These are phyloP conservation scores for Pyrrhoderma lamaoense DNA, from an alignment of 1,284 basidiomycete genomes.

Conservation along the genomic window DNA sequence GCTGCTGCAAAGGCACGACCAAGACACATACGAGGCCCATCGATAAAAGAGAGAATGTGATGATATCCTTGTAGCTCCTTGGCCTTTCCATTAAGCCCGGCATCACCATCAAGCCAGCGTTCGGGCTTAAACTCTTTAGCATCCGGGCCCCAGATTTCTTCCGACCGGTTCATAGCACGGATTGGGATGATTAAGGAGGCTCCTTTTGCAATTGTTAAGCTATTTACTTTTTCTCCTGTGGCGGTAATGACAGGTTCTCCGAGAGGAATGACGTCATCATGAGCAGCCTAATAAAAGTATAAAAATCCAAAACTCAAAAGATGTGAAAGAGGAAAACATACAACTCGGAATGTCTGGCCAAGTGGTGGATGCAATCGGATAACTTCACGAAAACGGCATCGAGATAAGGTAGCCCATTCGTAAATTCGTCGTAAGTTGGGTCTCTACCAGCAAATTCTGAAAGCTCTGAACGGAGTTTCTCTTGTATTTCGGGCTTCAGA, in stretches of 20 bases:
- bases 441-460: conserved; percentile 18
- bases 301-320: not conserved
- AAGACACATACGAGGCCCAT: conserved; percentile 16
- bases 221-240: not conserved
- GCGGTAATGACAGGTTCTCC: conserved; percentile 6
- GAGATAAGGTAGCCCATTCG: conserved; percentile 19
- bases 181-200: conserved; percentile 11
- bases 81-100: conserved; percentile 7
- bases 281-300: conserved; percentile 6
- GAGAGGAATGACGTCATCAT: conserved; percentile 16
- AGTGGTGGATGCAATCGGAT: conserved; percentile 22
- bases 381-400: conserved; percentile 22
- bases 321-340: conserved; percentile 22
- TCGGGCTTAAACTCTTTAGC: conserved; percentile 18
- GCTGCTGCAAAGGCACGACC: conserved; percentile 16
- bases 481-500: conserved; percentile 24
- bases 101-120: conserved; percentile 13
- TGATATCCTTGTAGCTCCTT: conserved; percentile 14
- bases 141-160: conserved; percentile 16
- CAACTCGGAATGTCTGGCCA: conserved; percentile 34
- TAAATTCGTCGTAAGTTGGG: conserved; percentile 27
- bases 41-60: conserved; percentile 15
- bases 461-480: conserved; percentile 25
- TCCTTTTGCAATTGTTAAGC: conserved; percentile 4
- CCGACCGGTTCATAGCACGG: conserved; percentile 12